Conservation (phyloP, 805 yeast species). For the Yamadazyma sp. region DNA sequence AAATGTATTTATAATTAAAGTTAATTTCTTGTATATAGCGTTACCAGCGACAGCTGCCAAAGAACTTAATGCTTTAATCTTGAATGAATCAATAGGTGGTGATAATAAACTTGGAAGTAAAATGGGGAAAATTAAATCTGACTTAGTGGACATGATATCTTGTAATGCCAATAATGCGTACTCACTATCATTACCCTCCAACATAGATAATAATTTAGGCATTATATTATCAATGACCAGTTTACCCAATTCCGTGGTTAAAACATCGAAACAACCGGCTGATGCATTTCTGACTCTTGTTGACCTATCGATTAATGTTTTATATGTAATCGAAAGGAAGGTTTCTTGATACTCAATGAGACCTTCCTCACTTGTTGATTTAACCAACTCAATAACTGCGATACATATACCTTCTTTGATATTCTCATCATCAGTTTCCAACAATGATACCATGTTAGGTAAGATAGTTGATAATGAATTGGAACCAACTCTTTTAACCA, state of each 20-base stretch:
- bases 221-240: conserved; percentile 83
- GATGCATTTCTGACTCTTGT: conserved; percentile 84
- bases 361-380: conserved; percentile 62
- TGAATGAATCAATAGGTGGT: conserved; percentile 78
- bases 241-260: conserved; percentile 79
- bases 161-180: conserved; percentile 83
- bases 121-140: conserved; percentile 91
- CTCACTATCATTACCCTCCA: conserved; percentile 57
- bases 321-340: conserved; percentile 72
- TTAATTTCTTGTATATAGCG: conserved; percentile 69
- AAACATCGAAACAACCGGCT: conserved; percentile 83
- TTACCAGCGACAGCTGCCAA: conserved; percentile 88
- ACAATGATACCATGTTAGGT: conserved; percentile 75
- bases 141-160: conserved; percentile 86
- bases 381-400: conserved; percentile 82
- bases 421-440: conserved; percentile 51
- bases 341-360: conserved; percentile 62
- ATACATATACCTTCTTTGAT: conserved; percentile 90
- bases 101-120: conserved; percentile 79
- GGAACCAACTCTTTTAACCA: conserved; percentile 90
- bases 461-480: conserved; percentile 78
- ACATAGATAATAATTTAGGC: conserved; percentile 70
- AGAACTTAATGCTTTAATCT: conserved; percentile 84
- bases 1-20: conserved; percentile 70
- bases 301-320: conserved; percentile 73